Conservation (phyloP, 1,139 yeast genomes). For the Candida pseudoviswanathii region DNA sequence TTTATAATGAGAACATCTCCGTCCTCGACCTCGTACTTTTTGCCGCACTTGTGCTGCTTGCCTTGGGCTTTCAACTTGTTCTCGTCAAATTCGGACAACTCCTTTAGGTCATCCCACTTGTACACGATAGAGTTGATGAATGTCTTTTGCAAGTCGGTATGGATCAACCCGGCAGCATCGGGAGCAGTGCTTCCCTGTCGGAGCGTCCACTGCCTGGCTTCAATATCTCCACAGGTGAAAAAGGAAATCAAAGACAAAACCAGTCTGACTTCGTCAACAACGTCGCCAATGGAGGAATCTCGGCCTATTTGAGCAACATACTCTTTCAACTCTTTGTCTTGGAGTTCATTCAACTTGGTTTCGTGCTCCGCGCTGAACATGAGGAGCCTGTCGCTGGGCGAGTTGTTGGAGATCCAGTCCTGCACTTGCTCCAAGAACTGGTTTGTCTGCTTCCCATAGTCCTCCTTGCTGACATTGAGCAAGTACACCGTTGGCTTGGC, state of each 20-base stretch:
- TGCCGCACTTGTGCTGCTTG: constrained; percentile 63
- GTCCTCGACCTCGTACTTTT: constrained; percentile 71
- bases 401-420: constrained; percentile 55
- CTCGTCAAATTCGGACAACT: constrained; percentile 43
- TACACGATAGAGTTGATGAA: constrained; percentile 87
- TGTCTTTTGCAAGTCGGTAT: constrained; percentile 82
- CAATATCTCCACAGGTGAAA: constrained; percentile 89
- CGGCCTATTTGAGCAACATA: constrained; percentile 15
- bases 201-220: constrained; percentile 92
- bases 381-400: constrained; percentile 57
- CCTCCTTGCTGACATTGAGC: constrained; percentile 61
- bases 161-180: constrained; percentile 93
- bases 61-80: constrained; percentile 48
- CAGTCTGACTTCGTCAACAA: constrained; percentile 64
- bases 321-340: constrained; percentile 22
- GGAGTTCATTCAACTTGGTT: constrained; percentile 34
- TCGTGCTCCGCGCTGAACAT: constrained; percentile 66
- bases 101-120: constrained; percentile 68
- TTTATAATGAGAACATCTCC: constrained; percentile 75
- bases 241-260: constrained; percentile 76
- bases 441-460: constrained; percentile 47
- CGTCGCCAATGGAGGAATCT: constrained; percentile 43
- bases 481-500: constrained; percentile 71
- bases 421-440: constrained; percentile 46
- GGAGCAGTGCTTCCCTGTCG: constrained; percentile 80